Conservation (phyloP, 192 early-diverging fungal genomes). For the Umbelopsis sp. region DNA sequence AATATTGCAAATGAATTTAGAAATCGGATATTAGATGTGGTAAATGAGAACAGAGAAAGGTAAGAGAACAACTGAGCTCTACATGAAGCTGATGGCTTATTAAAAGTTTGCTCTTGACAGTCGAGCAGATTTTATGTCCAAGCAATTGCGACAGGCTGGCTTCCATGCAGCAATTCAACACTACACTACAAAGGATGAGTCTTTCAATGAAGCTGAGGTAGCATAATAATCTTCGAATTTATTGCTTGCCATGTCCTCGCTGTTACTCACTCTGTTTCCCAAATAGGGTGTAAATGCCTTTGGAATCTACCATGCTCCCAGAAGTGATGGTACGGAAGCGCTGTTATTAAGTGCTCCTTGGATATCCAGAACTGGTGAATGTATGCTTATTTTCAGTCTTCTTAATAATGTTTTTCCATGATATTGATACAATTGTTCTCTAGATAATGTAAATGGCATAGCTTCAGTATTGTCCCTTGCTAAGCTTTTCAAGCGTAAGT, state of each 20-base stretch:
- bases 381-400: slow-evolving; percentile 40
- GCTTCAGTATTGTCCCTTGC: slow-evolving; percentile 50
- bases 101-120: slow-evolving; percentile 19
- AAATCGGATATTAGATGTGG: slow-evolving; percentile 36
- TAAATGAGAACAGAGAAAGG: slow-evolving; percentile 31
- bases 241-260: not conserved
- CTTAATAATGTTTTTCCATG: no score
- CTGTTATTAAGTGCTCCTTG: slow-evolving; percentile 84
- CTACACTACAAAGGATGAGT: slow-evolving; percentile 35
- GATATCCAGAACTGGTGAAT: slow-evolving; percentile 59
- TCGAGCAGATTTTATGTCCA: slow-evolving; percentile 50
- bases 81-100: no score
- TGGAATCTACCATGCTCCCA: slow-evolving; percentile 77
- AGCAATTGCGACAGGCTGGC: slow-evolving; percentile 50
- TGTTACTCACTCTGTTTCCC: not conserved
- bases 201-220: slow-evolving; percentile 10
- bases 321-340: slow-evolving; percentile 88
- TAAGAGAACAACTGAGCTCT: slow-evolving; percentile 23
- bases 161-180: slow-evolving; percentile 55
- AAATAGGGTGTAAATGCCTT: slow-evolving; percentile 72
- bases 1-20: slow-evolving; percentile 47
- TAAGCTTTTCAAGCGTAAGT: slow-evolving; percentile 57
- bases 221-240: no score
- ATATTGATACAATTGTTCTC: not conserved
- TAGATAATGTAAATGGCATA: slow-evolving; percentile 53